Percentiles rank a stretch among this genome's conserved stretches.
Evolutionary conservation across 2,329 filamentous ascomycete genomes (phyloP).

Genomic region (Fusarium fujikuroi): DNA sequence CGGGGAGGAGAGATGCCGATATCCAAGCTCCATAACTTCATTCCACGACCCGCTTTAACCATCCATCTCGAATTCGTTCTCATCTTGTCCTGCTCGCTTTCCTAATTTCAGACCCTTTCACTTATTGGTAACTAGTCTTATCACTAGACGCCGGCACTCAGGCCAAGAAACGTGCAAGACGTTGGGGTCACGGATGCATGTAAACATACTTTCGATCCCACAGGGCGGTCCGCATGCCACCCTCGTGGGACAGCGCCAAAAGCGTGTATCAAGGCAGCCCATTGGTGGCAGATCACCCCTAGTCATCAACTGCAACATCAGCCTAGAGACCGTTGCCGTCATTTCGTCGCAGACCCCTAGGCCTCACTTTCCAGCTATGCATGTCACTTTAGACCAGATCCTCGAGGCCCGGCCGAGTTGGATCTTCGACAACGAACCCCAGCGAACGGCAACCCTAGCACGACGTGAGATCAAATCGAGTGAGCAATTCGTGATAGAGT

Average conservation of each 20-base stretch:
- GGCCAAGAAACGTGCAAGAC: slow-evolving; percentile 7
- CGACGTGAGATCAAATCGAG: background rate
- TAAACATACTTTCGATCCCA: slow-evolving; percentile 28
- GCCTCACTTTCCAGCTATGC: slow-evolving; percentile 20
- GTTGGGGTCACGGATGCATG: slow-evolving; percentile 24
- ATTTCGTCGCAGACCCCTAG: slow-evolving; percentile 7
- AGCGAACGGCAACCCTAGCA: background rate
- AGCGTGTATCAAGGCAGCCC: background rate
- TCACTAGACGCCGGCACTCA: slow-evolving; percentile 5
- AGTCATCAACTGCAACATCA: background rate
- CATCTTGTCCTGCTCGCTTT: background rate
- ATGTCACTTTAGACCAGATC: slow-evolving; percentile 28
- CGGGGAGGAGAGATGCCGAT: slow-evolving; percentile 25
- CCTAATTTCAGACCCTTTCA: slow-evolving; percentile 4
- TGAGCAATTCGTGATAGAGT: background rate
- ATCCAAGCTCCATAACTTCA: slow-evolving; percentile 1
- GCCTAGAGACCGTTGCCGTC: slow-evolving; percentile 19
- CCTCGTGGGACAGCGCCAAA: slow-evolving; percentile 2
- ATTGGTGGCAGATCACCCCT: slow-evolving; percentile 10
- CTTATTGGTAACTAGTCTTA: background rate
- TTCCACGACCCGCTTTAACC: slow-evolving; percentile 5
- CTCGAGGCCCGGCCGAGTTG: background rate
- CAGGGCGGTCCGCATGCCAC: slow-evolving; percentile 12
- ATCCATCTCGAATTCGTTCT: background rate
- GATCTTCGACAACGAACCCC: background rate